phyloP scores from a whole-genome alignment of 2,329 filamentous ascomycete species.

The Colletotrichum sp. region DNA sequence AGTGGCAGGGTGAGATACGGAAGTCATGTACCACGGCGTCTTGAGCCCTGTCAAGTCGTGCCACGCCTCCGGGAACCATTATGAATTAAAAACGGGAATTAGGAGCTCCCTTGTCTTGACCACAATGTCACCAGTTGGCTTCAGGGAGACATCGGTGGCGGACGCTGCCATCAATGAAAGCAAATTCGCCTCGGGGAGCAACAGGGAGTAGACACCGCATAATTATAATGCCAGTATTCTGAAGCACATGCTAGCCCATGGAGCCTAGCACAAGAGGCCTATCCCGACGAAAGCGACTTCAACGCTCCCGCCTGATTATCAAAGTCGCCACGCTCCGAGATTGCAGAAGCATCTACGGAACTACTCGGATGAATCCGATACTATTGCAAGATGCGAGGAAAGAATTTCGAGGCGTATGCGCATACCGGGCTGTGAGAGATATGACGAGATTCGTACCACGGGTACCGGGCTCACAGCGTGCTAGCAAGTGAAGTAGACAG shows the following conservation, averaged over 20 bases:
- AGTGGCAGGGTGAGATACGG: background rate
- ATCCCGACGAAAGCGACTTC: background rate
- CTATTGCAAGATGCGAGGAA: background rate
- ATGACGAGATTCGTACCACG: background rate
- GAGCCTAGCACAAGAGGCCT: background rate
- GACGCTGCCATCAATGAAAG: background rate
- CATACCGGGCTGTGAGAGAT: background rate
- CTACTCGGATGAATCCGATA: background rate
- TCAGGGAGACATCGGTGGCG: background rate
- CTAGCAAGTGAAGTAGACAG: background rate
- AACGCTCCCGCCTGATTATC: accelerated
- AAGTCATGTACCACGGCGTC: background rate
- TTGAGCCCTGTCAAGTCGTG: background rate
- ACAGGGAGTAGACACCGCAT: background rate
- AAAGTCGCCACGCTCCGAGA: background rate
- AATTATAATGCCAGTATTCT: background rate
- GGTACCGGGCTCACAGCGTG: background rate
- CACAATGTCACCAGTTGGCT: background rate
- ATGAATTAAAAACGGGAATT: background rate
- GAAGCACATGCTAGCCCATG: background rate
- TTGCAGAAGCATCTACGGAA: background rate
- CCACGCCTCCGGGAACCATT: background rate
- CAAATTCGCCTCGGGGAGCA: background rate
- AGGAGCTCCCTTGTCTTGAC: background rate
- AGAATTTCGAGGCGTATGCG: background rate